Conservation (phyloP, 192 early-diverging fungal species). For the Linderina pennispora region DNA sequence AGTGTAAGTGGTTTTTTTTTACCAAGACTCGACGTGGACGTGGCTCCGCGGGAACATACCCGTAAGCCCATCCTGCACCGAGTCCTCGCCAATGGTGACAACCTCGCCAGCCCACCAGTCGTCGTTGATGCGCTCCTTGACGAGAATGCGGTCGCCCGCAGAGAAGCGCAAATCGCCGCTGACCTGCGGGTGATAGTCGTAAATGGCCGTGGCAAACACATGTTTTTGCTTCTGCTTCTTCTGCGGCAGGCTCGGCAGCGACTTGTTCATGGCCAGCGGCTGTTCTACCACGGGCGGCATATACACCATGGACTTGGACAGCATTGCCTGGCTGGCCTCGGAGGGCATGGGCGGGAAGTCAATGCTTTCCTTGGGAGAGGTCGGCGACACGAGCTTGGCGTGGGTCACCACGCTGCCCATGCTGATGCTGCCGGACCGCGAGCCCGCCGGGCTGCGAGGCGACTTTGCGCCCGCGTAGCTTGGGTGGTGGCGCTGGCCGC, state of each 20-base stretch:
- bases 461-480: constrained; percentile 7
- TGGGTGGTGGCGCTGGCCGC: constrained; percentile 42
- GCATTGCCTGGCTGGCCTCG: constrained; percentile 47
- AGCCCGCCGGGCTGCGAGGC: too few species aligned
- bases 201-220: constrained; percentile 29
- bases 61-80: constrained; percentile 22
- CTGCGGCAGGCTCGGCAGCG: constrained; percentile 24
- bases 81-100: constrained; percentile 19
- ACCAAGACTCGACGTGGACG: too few species aligned
- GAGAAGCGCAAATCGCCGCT: constrained; percentile 44
- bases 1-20: too few species aligned
- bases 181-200: constrained; percentile 42
- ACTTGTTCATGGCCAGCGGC: constrained; percentile 5
- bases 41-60: constrained; percentile 50
- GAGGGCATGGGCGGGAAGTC: constrained; percentile 47
- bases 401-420: constrained; percentile 26
- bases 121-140: constrained; percentile 46
- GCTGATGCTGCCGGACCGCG: too few species aligned
- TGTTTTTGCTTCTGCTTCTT: neutral
- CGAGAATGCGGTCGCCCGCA: constrained; percentile 40
- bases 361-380: constrained; percentile 12
- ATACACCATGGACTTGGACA: constrained; percentile 15
- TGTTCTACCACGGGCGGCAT: constrained; percentile 13
- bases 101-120: constrained; percentile 49
- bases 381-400: constrained; percentile 3